A percentile compares a stretch with the other conserved stretches of the same genome.
Conservation (phyloP, 1,284 basidiomycete genomes). For the Puccinia coronata region DNA sequence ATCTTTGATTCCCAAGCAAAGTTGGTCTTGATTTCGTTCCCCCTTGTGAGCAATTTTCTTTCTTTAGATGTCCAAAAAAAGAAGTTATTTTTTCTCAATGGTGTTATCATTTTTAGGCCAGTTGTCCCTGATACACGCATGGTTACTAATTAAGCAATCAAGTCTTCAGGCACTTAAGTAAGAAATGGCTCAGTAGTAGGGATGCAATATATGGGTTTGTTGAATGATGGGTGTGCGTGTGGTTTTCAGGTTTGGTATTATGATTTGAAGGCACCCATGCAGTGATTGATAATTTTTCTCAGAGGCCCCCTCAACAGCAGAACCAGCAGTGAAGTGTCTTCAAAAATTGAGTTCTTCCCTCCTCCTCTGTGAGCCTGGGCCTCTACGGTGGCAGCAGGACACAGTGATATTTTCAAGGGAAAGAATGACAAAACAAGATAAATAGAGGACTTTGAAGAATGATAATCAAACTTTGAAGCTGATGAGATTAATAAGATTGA, state of each 20-base stretch:
- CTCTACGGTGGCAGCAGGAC: too few relatives aligned
- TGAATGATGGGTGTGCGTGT: neutral
- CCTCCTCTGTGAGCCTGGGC: too few relatives aligned
- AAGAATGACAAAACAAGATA: too few relatives aligned
- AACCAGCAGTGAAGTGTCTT: slow-evolving; percentile 10
- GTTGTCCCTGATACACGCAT: slow-evolving; percentile 2
- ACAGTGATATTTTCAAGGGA: too few relatives aligned
- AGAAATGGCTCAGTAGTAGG: neutral
- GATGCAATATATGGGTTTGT: too few relatives aligned
- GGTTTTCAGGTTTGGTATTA: slow-evolving; percentile 34
- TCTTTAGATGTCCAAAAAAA: neutral
- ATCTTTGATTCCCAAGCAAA: slow-evolving; percentile 36
- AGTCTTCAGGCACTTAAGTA: slow-evolving; percentile 21
- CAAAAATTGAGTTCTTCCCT: neutral
- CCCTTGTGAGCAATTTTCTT: too few relatives aligned
- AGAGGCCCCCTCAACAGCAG: neutral
- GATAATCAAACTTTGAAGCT: too few relatives aligned
- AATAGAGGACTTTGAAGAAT: too few relatives aligned
- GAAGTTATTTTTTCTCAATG: too few relatives aligned
- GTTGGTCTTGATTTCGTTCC: neutral
- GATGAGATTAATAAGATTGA: too few relatives aligned
- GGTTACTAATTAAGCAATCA: slow-evolving; percentile 30
- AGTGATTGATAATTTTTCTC: slow-evolving; percentile 23
- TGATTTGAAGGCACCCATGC: slow-evolving; percentile 22
- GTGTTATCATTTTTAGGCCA: slow-evolving; percentile 9